A percentile compares a stretch with the other conserved stretches of the same genome.
These are phyloP conservation scores for Boletus subcaerulescens DNA, from an alignment of 768 basidiomycete species.

Conservation along the genomic window DNA sequence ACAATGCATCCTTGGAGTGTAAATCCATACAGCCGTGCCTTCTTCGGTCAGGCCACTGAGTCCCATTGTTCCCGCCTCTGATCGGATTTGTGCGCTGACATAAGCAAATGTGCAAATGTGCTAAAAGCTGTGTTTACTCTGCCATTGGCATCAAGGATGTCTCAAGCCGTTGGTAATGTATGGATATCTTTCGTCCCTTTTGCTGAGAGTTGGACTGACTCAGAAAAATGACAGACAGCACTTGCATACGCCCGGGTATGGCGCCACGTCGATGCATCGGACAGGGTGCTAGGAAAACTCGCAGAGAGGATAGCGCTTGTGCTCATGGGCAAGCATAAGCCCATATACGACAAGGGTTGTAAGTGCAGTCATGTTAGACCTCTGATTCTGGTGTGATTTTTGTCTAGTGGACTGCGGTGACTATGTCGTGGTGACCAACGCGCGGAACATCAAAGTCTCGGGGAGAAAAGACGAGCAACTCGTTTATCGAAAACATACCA, in stretches of 20 bases:
- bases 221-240: slow-evolving; percentile 62
- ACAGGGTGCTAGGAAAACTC: slow-evolving; percentile 90
- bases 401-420: slow-evolving; percentile 92
- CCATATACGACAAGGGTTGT: slow-evolving; percentile 92
- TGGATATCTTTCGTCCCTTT: slow-evolving; percentile 27
- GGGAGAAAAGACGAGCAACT: slow-evolving; percentile 88
- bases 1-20: too few relatives aligned
- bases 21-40: too few relatives aligned
- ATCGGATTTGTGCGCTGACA: not conserved
- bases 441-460: slow-evolving; percentile 77
- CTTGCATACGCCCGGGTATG: slow-evolving; percentile 94
- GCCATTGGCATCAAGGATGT: slow-evolving; percentile 47
- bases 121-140: too few relatives aligned
- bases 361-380: slow-evolving; percentile 23
- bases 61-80: too few relatives aligned
- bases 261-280: slow-evolving; percentile 92
- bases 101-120: not conserved
- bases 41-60: too few relatives aligned
- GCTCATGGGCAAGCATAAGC: slow-evolving; percentile 99
- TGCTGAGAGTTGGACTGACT: not conserved
- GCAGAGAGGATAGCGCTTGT: slow-evolving; percentile 93
- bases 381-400: not conserved
- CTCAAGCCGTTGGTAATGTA: slow-evolving; percentile 81
- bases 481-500: slow-evolving; percentile 84
- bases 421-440: slow-evolving; percentile 95